A percentile compares a stretch with the other conserved stretches of the same genome.
Evolutionary conservation across 495 filamentous ascomycete species (phyloP).

Genomic region (Penicillium paradoxum): DNA sequence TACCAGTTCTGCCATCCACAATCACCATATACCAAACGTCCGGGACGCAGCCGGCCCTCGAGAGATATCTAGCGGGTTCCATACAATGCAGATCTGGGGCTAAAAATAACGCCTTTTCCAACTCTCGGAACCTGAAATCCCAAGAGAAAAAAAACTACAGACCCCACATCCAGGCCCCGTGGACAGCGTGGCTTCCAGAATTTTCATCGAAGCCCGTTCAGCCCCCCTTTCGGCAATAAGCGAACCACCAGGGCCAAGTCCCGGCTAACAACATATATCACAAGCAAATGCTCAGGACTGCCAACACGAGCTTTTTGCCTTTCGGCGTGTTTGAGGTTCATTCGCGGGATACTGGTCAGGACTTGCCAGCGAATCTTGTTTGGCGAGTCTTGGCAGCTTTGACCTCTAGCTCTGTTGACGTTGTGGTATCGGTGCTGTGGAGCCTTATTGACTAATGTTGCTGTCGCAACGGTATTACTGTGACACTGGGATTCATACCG

Average conservation of each 20-base stretch:
- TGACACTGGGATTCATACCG: neutral
- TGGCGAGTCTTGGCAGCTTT: slow-evolving; percentile 1
- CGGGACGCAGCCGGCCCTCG: neutral
- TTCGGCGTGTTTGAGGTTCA: neutral
- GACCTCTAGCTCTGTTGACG: neutral
- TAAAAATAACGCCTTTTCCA: slow-evolving; percentile 8
- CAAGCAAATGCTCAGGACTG: neutral
- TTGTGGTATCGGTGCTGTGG: neutral
- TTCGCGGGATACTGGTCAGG: neutral
- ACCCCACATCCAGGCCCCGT: slow-evolving; percentile 3
- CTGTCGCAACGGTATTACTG: slow-evolving; percentile 3
- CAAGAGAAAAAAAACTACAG: too few species aligned
- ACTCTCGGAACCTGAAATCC: neutral
- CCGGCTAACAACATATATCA: neutral
- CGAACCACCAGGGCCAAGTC: neutral
- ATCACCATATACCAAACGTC: neutral
- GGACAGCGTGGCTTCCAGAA: slow-evolving; percentile 28
- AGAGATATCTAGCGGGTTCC: neutral
- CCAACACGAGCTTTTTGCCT: neutral
- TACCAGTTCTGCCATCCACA: neutral
- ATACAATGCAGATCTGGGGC: slow-evolving; percentile 16
- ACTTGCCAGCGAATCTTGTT: slow-evolving; percentile 1
- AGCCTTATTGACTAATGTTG: neutral
- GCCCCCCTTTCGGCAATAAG: slow-evolving; percentile 4
- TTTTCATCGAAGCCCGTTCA: neutral